These are phyloP conservation scores for Starmerella floricola DNA, from an alignment of 805 yeast genomes.

Conservation along the genomic window DNA sequence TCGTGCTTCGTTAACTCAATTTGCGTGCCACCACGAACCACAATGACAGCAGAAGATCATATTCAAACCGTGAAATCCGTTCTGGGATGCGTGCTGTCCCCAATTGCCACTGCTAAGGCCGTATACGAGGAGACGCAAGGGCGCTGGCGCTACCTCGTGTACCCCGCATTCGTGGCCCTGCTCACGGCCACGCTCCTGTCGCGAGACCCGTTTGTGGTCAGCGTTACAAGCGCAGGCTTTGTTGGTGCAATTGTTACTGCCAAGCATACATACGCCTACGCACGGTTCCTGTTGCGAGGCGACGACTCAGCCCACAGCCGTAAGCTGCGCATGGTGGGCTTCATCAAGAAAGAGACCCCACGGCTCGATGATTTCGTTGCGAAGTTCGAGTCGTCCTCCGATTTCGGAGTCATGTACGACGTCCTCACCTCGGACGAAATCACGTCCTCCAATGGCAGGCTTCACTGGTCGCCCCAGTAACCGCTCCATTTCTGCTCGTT, in stretches of 20 bases:
- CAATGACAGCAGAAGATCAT: no score
- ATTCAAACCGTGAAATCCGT: no score
- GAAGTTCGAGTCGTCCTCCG: not conserved
- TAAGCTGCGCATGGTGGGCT: not conserved
- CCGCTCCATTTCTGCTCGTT: no score
- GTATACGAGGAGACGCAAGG: not conserved
- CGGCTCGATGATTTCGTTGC: not conserved
- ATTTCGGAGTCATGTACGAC: not conserved
- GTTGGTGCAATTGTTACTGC: no score
- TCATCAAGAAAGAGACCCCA: not conserved
- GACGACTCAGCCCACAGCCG: not conserved
- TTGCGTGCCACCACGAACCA: no score
- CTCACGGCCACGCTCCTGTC: no score
- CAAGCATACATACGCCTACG: no score
- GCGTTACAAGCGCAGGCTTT: no score
- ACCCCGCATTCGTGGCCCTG: not conserved
- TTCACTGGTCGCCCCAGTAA: not conserved
- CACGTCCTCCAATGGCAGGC: not conserved
- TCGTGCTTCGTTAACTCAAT: no score
- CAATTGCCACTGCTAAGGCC: not conserved
- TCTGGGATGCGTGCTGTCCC: not conserved
- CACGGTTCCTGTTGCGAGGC: no score
- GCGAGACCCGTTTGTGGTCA: no score
- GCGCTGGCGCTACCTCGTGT: constrained; percentile 1
- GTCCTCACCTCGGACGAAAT: not conserved